A percentile compares a stretch with the other conserved stretches of the same genome.
Conservation (phyloP, 2,329 filamentous ascomycete genomes). For the Trichoderma asperellum region DNA sequence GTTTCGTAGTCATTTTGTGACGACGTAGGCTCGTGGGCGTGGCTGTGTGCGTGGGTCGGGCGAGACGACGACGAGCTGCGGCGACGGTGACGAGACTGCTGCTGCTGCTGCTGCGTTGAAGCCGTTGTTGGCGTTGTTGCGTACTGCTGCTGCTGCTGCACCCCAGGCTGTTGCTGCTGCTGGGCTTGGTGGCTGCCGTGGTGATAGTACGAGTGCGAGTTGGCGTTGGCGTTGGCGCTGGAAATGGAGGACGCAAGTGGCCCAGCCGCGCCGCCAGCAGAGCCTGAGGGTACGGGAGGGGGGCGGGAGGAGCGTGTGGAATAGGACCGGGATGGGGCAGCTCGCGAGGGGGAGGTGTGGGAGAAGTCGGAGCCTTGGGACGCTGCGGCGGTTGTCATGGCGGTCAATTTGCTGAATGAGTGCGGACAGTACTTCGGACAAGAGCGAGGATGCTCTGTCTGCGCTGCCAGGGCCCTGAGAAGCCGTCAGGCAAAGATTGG, state of each 20-base stretch:
- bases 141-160: slow-evolving; percentile 29
- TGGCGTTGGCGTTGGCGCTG: slow-evolving; percentile 30
- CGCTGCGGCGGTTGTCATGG: slow-evolving; percentile 40
- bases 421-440: background rate
- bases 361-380: slow-evolving; percentile 33
- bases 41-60: slow-evolving; percentile 38
- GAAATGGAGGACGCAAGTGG: slow-evolving; percentile 32
- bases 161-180: background rate
- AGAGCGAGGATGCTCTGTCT: background rate
- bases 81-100: slow-evolving; percentile 43
- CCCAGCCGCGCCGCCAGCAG: slow-evolving; percentile 32
- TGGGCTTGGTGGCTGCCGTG: slow-evolving; percentile 18
- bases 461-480: background rate
- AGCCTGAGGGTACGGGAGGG: slow-evolving; percentile 32
- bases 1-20: slow-evolving; percentile 75
- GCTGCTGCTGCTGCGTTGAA: slow-evolving; percentile 33
- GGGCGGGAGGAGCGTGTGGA: slow-evolving; percentile 42
- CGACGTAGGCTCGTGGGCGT: slow-evolving; percentile 47
- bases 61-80: slow-evolving; percentile 49
- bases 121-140: background rate
- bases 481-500: slow-evolving; percentile 24
- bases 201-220: slow-evolving; percentile 17
- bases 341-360: slow-evolving; percentile 35
- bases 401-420: slow-evolving; percentile 18
- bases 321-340: slow-evolving; percentile 42